Base-by-base conservation (phyloP, 1,284 basidiomycete species). In the Apiotrichum akiyoshidainum region DNA sequence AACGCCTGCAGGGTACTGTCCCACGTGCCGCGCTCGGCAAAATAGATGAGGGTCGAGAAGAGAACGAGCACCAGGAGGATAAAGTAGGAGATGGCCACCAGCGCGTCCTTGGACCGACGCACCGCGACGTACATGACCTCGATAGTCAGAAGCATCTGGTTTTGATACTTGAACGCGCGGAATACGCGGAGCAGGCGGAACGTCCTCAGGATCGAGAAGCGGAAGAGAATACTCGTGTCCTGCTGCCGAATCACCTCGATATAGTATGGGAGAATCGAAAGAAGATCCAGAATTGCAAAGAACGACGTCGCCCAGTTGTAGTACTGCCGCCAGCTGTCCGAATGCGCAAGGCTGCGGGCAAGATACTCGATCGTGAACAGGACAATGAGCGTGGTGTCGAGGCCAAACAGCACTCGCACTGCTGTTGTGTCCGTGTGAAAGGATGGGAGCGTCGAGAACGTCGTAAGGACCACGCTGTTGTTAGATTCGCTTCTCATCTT, bases 51-150 rank as follows among this genome's bases (percentile, higher is more conserved):
- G 0, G 90, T 93, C 59, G 89, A 90, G 74, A 91, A 93, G 16
- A 93, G 85, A 3, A 90, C 85, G 40, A 93, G 80, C 0, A 90
- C 85, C 84, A 91, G 90, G 53, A 86, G 75, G n/a, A 93, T 87
- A 76, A 94, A 93, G 77, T 93, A 94, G 2, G 85, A 84, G 41
- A 94, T 84, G 0, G 91, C 90, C 10, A 91, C 82, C 0, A 94
- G 81, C 0, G 90, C 90, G 66, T 94, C 89, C 70, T 90, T 87
- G 0, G 89, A 92, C 59, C 89, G 81, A 54, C 87, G 83, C 44
- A 92, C 86, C n/a, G 89, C 87, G 39, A 93, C 83, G 72, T 88
- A 91, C 90, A 93, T 93, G 66, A 93, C 90, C 80, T 93, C 90
- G 59, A 93, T 93, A 0, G 91, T 93, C 54, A 92, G 78, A 17